phyloP scores from a whole-genome alignment of 305 asterid genomes.

The Solanum hybrid region DNA sequence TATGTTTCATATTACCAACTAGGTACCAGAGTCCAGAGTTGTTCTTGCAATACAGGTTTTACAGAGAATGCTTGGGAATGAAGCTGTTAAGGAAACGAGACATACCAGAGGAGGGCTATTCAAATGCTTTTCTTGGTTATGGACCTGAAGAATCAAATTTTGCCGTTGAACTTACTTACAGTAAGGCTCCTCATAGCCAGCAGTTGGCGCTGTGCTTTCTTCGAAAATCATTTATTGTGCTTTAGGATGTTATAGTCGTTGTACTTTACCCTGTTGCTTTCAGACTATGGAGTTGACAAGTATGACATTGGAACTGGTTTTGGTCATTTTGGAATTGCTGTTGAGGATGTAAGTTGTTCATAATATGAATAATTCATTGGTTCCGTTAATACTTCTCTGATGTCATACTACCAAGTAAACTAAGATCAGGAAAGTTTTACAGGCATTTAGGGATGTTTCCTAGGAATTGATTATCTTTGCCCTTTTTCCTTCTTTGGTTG shows the following conservation, averaged over 20 bases:
- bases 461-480: neutral
- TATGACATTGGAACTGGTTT: slow-evolving; percentile 44
- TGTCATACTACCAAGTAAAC: neutral
- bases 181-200: slow-evolving; percentile 15
- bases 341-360: slow-evolving; percentile 30
- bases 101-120: slow-evolving; percentile 35
- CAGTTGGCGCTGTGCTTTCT: neutral
- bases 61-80: slow-evolving; percentile 44
- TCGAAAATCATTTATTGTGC: neutral
- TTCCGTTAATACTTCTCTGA: neutral
- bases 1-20: neutral
- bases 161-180: slow-evolving; percentile 38
- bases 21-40: neutral
- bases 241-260: neutral
- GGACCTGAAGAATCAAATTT: slow-evolving; percentile 41
- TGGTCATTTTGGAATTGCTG: slow-evolving; percentile 43
- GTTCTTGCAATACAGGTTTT: slow-evolving; percentile 22
- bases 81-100: slow-evolving; percentile 42
- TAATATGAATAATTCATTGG: neutral
- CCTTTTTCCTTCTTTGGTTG: neutral
- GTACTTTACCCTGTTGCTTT: slow-evolving; percentile 13
- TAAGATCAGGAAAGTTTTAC: neutral
- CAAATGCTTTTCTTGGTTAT: slow-evolving; percentile 44
- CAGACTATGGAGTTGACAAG: slow-evolving; percentile 42
- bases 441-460: neutral